phyloP scores from a whole-genome alignment of 176 grass and related monocot species.

The Panicum miliaceum region DNA sequence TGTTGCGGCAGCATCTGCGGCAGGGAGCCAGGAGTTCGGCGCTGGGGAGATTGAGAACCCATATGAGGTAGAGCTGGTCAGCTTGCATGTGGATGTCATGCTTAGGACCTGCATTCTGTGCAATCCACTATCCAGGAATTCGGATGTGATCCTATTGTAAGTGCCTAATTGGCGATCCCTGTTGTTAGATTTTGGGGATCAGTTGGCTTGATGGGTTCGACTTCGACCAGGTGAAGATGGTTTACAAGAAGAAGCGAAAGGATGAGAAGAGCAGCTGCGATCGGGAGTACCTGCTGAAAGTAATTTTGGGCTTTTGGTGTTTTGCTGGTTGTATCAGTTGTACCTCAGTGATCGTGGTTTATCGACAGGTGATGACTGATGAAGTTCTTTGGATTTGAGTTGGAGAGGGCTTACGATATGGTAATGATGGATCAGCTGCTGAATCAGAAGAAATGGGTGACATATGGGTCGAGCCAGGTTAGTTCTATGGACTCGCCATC shows the following conservation, averaged over 20 bases:
- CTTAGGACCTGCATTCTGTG: background rate
- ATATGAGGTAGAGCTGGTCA: conserved; percentile 49
- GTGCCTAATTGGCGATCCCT: conserved; percentile 7
- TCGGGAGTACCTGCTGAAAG: conserved; percentile 47
- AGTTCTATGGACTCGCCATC: background rate
- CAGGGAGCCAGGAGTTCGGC: conserved; percentile 38
- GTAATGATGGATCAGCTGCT: conserved; percentile 72
- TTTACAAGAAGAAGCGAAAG: conserved; percentile 55
- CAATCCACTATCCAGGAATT: background rate
- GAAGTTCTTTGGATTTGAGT: conserved; percentile 43
- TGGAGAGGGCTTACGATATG: conserved; percentile 64
- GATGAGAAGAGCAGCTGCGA: conserved; percentile 53
- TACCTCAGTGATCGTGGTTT: background rate
- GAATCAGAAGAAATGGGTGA: conserved; percentile 58
- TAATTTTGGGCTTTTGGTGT: conserved; percentile 31
- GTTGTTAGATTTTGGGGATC: conserved; percentile 61
- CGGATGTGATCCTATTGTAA: background rate
- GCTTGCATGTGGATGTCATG: background rate
- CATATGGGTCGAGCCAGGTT: conserved; percentile 63
- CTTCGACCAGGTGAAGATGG: conserved; percentile 63
- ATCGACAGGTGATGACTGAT: background rate
- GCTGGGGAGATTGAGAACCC: conserved; percentile 56
- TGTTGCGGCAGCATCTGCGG: conserved; percentile 43
- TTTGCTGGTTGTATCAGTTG: background rate
- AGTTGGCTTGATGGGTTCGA: conserved; percentile 64